Percentiles rank a stretch among this genome's conserved stretches.
phyloP scores from a whole-genome alignment of 2,329 filamentous ascomycete species.

The Neopestalotiopsis clavispora region DNA sequence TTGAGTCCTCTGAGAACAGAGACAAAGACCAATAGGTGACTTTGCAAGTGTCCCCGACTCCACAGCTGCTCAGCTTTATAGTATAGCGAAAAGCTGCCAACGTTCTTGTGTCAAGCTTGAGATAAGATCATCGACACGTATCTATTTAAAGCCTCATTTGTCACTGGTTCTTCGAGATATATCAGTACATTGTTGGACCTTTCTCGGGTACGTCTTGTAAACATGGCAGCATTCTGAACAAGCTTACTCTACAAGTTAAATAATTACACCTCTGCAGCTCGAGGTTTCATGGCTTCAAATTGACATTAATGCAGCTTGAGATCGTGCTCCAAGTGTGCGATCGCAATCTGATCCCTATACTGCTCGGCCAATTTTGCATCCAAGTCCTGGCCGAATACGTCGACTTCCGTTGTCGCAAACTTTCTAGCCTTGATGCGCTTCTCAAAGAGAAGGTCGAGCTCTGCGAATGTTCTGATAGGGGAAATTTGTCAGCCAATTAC shows the following conservation, averaged over 20 bases:
- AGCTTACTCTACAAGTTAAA: not conserved
- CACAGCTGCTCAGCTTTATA: too few relatives aligned
- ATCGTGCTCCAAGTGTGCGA: slow-evolving; percentile 33
- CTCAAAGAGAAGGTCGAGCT: slow-evolving; percentile 86
- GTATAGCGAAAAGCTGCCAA: too few relatives aligned
- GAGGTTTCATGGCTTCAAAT: not conserved
- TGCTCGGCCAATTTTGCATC: slow-evolving; percentile 51
- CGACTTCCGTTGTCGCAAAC: slow-evolving; percentile 65
- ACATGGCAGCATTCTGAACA: not conserved
- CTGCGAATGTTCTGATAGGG: slow-evolving; percentile 72
- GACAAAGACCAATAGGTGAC: too few relatives aligned
- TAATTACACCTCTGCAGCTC: not conserved
- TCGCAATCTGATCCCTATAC: slow-evolving; percentile 48
- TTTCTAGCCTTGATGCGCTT: slow-evolving; percentile 72
- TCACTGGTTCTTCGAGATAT: too few relatives aligned
- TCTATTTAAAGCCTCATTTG: too few relatives aligned
- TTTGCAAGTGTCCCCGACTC: too few relatives aligned
- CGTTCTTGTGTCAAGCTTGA: too few relatives aligned
- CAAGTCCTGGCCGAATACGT: slow-evolving; percentile 60
- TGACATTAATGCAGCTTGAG: slow-evolving; percentile 12
- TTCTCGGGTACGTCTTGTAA: not conserved
- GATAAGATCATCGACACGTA: too few relatives aligned
- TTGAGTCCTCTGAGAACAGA: too few relatives aligned
- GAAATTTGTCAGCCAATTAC: too few relatives aligned
- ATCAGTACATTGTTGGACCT: too few relatives aligned